Percentiles rank a stretch among this genome's conserved stretches.
Conservation (phyloP, 495 filamentous ascomycete genomes). For the Annulohypoxylon bovei region DNA sequence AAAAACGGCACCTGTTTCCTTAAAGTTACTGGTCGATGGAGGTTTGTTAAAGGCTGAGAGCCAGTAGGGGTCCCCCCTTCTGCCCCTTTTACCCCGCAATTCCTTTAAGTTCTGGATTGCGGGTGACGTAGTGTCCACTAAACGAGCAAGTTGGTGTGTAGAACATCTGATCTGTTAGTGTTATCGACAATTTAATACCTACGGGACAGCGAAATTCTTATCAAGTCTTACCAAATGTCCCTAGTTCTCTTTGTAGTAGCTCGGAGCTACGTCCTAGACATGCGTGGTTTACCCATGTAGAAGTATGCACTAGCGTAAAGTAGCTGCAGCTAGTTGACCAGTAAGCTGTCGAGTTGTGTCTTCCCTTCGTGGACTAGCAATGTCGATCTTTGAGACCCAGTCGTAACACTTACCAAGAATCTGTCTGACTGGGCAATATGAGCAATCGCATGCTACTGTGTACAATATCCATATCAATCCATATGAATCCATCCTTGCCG, state of each 20-base stretch:
- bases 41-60: constrained; percentile 8
- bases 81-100: constrained; percentile 43
- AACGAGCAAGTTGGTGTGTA: constrained; percentile 1
- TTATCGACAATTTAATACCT: constrained; percentile 14
- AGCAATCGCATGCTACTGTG: constrained; percentile 14
- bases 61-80: constrained; percentile 11
- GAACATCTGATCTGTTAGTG: constrained; percentile 22
- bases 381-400: constrained; percentile 15
- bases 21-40: too few species aligned
- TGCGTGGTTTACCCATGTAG: not conserved
- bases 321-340: constrained; percentile 15
- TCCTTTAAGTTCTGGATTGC: constrained; percentile 28
- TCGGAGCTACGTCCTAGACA: constrained; percentile 12
- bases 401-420: constrained; percentile 24
- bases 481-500: not conserved
- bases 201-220: constrained; percentile 2
- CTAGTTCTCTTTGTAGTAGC: constrained; percentile 19
- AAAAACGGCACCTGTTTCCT: too few species aligned
- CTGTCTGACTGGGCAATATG: constrained; percentile 1
- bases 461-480: not conserved
- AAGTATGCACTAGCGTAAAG: constrained; percentile 12
- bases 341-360: not conserved
- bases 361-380: constrained; percentile 3
- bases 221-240: constrained; percentile 6
- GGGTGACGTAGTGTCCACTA: constrained; percentile 37